phyloP scores from a whole-genome alignment of 495 filamentous ascomycete genomes.

The Talaromyces proteolyticus region DNA sequence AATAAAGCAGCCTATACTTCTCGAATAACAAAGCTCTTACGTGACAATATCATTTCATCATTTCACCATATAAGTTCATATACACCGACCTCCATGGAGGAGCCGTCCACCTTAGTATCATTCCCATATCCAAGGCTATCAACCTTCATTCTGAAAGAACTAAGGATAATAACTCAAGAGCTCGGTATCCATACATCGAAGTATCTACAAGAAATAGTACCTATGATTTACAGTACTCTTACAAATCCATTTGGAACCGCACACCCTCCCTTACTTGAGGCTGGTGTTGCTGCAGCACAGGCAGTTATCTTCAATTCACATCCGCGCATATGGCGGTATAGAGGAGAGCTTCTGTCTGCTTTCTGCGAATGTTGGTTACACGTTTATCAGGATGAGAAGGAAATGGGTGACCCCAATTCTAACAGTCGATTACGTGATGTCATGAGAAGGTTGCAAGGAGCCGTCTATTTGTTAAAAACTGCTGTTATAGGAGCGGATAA shows the following conservation, averaged over 20 bases:
- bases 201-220: constrained; percentile 69
- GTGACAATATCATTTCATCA: constrained; percentile 36
- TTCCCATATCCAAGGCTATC: constrained; percentile 37
- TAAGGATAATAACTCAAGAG: constrained; percentile 43
- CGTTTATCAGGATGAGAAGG: constrained; percentile 34
- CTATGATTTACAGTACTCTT: constrained; percentile 59
- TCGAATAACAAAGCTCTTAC: constrained; percentile 24
- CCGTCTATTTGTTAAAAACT: constrained; percentile 29
- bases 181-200: constrained; percentile 67
- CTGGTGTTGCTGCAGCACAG: constrained; percentile 48
- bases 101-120: constrained; percentile 42
- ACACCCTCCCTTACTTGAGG: constrained; percentile 46
- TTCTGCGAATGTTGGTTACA: constrained; percentile 64
- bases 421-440: constrained; percentile 20
- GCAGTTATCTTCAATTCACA: constrained; percentile 63
- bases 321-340: constrained; percentile 59
- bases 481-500: constrained; percentile 24
- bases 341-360: constrained; percentile 62
- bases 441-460: constrained; percentile 39
- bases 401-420: background rate
- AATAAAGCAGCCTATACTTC: constrained; percentile 12
- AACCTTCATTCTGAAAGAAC: constrained; percentile 52
- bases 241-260: constrained; percentile 63
- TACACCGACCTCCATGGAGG: constrained; percentile 27
- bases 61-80: constrained; percentile 45